Conservation (phyloP, 1,139 yeast genomes). For the Suhomyces bribrorum region DNA sequence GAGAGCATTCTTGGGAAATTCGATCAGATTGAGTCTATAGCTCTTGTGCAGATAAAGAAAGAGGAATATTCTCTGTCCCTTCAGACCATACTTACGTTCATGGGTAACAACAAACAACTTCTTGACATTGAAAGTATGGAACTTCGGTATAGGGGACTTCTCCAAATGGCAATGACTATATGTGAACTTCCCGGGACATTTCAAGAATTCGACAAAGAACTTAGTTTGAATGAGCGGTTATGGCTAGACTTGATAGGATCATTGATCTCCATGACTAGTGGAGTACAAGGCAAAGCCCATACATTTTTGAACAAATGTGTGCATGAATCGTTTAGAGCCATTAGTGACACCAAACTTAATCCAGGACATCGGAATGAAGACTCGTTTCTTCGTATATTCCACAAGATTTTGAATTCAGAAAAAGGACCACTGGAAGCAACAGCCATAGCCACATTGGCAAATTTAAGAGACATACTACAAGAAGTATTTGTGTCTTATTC, state of each 20-base stretch:
- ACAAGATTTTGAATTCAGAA: conserved; percentile 46
- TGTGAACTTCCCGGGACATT: conserved; percentile 27
- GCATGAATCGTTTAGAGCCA: conserved; percentile 52
- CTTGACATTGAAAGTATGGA: conserved; percentile 14
- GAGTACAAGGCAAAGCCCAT: conserved; percentile 14
- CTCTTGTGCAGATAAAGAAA: conserved; percentile 26
- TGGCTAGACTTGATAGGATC: conserved; percentile 41
- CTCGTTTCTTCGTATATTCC: conserved; percentile 53
- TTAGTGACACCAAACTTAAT: conserved; percentile 44
- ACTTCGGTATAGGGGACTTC: conserved; percentile 26
- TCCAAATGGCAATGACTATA: conserved; percentile 38
- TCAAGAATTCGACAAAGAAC: conserved; percentile 17
- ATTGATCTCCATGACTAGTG: conserved; percentile 30
- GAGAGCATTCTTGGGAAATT: conserved; percentile 22
- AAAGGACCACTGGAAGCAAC: conserved; percentile 15
- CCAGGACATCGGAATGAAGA: conserved; percentile 25
- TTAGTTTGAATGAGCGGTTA: conserved; percentile 34
- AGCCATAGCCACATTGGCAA: conserved; percentile 49
- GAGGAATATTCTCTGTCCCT: conserved; percentile 30
- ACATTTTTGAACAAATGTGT: conserved; percentile 45
- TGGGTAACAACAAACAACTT: conserved; percentile 15
- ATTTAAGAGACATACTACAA: conserved; percentile 59
- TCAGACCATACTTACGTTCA: conserved; percentile 24
- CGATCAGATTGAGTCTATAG: conserved; percentile 34
- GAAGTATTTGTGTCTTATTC: conserved; percentile 67